A percentile compares a stretch with the other conserved stretches of the same genome.
Conservation (phyloP, 2,329 filamentous ascomycete species). For the Calonectria pseudoturangicola region DNA sequence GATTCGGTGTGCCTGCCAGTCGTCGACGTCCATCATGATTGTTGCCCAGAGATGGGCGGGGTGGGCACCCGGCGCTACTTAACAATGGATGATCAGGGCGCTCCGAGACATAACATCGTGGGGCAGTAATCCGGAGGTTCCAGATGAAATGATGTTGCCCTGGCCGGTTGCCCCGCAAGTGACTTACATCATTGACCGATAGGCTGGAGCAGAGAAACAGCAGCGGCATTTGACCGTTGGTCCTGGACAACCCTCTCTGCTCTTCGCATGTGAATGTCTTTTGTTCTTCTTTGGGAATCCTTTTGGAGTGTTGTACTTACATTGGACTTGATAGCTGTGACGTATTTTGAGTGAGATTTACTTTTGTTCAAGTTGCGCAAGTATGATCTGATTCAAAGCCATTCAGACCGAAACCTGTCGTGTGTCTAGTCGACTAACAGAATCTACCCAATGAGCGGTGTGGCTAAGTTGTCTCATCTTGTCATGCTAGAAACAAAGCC, state of each 20-base stretch:
- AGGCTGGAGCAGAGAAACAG: not conserved
- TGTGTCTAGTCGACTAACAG: constrained; percentile 7
- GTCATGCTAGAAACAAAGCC: constrained; percentile 8
- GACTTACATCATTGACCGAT: not conserved
- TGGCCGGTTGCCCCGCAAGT: constrained; percentile 11
- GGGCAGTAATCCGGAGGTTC: constrained; percentile 20
- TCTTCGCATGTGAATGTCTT: not conserved
- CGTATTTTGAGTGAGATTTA: not conserved
- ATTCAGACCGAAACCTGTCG: constrained; percentile 10
- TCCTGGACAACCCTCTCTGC: not conserved
- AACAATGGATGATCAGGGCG: constrained; percentile 15
- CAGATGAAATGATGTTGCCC: constrained; percentile 28
- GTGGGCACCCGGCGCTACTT: constrained; percentile 29
- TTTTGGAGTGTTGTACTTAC: not conserved
- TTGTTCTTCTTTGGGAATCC: not conserved
- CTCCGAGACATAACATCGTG: constrained; percentile 29
- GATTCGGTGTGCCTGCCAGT: constrained; percentile 46
- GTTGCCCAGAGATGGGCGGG: constrained; percentile 3
- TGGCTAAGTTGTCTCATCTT: constrained; percentile 8
- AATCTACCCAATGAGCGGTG: not conserved
- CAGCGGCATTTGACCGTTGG: not conserved
- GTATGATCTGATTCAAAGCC: not conserved
- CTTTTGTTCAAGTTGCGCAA: not conserved
- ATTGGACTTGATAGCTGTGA: not conserved
- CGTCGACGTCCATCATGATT: constrained; percentile 43